phyloP scores from a whole-genome alignment of 2,329 filamentous ascomycete species.

The Fusarium sp. region DNA sequence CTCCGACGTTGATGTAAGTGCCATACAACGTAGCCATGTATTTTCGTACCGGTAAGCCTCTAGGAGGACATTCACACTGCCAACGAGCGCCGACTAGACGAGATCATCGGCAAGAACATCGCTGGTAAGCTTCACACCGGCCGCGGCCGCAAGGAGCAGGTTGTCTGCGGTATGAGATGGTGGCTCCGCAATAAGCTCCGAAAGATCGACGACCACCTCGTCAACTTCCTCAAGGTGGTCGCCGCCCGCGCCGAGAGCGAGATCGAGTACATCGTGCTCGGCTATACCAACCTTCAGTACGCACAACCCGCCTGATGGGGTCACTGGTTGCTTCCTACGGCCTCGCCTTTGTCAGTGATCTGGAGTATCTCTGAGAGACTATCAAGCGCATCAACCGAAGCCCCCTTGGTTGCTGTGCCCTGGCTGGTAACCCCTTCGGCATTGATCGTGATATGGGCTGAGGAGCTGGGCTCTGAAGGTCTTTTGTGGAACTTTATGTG shows the following conservation, averaged over 20 bases:
- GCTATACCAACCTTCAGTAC: constrained; percentile 48
- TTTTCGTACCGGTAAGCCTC: constrained; percentile 30
- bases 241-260: constrained; percentile 69
- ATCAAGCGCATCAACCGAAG: constrained; percentile 46
- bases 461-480: too few species aligned
- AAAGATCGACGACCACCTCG: constrained; percentile 77
- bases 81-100: constrained; percentile 80
- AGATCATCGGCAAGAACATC: constrained; percentile 84
- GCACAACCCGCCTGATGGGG: constrained; percentile 46
- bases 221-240: constrained; percentile 78
- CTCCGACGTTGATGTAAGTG: constrained; percentile 68
- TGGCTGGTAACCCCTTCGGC: not conserved
- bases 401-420: constrained; percentile 45
- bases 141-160: constrained; percentile 90
- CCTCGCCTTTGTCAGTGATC: constrained; percentile 45
- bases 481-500: too few species aligned
- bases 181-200: constrained; percentile 85
- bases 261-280: constrained; percentile 49
- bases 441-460: too few species aligned
- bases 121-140: constrained; percentile 92
- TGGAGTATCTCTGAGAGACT: constrained; percentile 45
- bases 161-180: constrained; percentile 89
- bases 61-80: constrained; percentile 69
- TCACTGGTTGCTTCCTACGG: constrained; percentile 47
- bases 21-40: constrained; percentile 23